Evolutionary conservation across 805 yeast species (phyloP), one percentile per base, ranked within the genome.

Genomic region (Teunomyces funiuensis): DNA sequence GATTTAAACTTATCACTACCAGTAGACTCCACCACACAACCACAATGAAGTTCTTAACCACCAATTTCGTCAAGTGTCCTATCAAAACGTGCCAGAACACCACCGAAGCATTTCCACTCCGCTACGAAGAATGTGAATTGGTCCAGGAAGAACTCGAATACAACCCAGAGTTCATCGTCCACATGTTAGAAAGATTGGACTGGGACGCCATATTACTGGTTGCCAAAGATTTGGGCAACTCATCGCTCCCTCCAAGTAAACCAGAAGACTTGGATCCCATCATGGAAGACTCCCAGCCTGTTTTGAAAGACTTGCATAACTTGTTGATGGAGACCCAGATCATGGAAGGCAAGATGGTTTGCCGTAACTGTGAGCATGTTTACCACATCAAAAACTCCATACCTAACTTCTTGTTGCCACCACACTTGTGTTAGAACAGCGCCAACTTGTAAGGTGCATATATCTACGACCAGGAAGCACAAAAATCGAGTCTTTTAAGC

Each of bases 51-150:
- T 81, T 91, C 55, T 70, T 93, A 19, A 91, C 99, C n/a, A 87
- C 97, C 9, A 93, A 93, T 65, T 93, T 93, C 65, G 95, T 93
- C 47, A 88, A 85, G 60, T 93, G 99, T 65, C 89, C 98, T 0
- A 85, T 88, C 46, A 83, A 84, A 56, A 55, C 81, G 2, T 93
- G 99, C 58, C 88, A 83, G 33, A 67, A 80, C 10, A 76, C 91
- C 5, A 76, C 78, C 10, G 79, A 80, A 5, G 80, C 95, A 14
- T 93, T 89, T 59, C 99, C 99, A 2, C 74, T 93, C 42, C 72
- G 73, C 45, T 91, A 76, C 59, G 61, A 73, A 42, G 76, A 79
- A 16, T 84, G 93, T 53, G 77, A 83, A 52, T 69, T 93, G 26
- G 84, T 77, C 11, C 85, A 82, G 55, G 86, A 86, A 55, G 90